Base-by-base conservation (phyloP, 2,329 filamentous ascomycete species). In the Nannizziopsis barbatae region DNA sequence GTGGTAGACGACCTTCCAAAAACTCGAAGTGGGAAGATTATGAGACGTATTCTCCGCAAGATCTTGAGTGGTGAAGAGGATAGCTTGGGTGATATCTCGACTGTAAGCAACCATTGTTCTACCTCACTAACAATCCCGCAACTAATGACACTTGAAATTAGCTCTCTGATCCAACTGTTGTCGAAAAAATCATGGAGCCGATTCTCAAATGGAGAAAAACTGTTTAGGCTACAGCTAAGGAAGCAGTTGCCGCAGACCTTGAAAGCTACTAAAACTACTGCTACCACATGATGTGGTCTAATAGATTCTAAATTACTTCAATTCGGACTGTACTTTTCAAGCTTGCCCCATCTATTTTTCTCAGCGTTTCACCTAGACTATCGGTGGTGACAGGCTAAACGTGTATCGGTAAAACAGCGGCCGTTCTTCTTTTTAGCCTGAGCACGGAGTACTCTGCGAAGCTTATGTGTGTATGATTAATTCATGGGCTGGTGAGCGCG, bases 1-100 rank as follows among this genome's bases (percentile, higher is more conserved):
- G 79, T 94, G 47, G 85, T 98, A 39, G 84, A 88, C 2, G 92
- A 98, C 65, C 77, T 98, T 56, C 92, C 92, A 60, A 96, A 98
- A 81, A 98, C 92, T 33, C 79, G 92, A 58, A 94, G 86, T 58
- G 92, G 92, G 57, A 98, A 98, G 83, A 98, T 98, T 63, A 98
- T 98, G 92, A 80, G 92, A 55, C 82, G 92, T 55, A 94, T 98
- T 63, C 71, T 98, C 73, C 79, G 92, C 60, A 98, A 98, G 86
- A 94, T 98, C 62, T 71, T 98, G 58, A 89, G 89, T 12, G 90
- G 90, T 32, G 92, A 98, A 74, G 90, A 95, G 70, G 92, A 98
- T 66, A 89, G 94, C 70, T 75, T 98, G 47, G 92, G 92, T 59
- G 92, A 98, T 63, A 93, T 76, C 32, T 86, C 85, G 15, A 96